Evolutionary conservation across 75 land plant genomes (phyloP).

Genomic region (Gnetum montanum): DNA sequence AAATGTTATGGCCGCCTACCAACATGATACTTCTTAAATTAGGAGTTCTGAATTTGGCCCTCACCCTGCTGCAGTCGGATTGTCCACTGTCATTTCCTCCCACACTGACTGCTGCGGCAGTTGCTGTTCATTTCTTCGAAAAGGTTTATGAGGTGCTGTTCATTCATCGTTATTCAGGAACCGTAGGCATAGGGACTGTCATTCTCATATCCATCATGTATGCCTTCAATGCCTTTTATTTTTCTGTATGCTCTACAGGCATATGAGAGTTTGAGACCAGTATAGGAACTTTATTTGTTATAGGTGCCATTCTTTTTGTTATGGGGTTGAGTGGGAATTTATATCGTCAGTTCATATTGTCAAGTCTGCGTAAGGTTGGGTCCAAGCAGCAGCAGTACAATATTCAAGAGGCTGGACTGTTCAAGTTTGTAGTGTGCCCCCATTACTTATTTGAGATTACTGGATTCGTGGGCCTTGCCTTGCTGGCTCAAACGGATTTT

Average conservation of each 20-base stretch:
- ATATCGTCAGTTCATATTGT: conserved; percentile 65
- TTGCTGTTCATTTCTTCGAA: neutral
- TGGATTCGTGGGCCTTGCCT: conserved; percentile 31
- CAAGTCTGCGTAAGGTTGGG: conserved; percentile 33
- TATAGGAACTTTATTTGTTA: too few relatives aligned
- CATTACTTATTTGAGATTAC: conserved; percentile 64
- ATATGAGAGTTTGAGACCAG: conserved; percentile 12
- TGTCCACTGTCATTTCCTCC: too few relatives aligned
- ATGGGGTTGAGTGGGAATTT: conserved; percentile 56
- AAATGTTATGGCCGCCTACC: too few relatives aligned
- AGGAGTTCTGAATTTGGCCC: too few relatives aligned
- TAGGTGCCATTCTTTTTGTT: conserved; percentile 34
- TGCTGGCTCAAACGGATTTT: conserved; percentile 46
- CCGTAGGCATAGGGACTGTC: conserved; percentile 14
- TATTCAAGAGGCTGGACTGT: conserved; percentile 61
- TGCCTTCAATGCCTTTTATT: conserved; percentile 6
- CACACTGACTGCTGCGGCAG: too few relatives aligned
- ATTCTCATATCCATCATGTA: conserved; percentile 25
- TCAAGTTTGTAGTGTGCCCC: conserved; percentile 50
- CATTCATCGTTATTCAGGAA: conserved; percentile 53
- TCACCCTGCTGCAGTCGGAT: too few relatives aligned
- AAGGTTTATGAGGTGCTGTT: conserved; percentile 81
- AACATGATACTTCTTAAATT: too few relatives aligned
- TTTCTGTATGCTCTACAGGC: conserved; percentile 33
- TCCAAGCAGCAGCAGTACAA: conserved; percentile 35